A percentile compares a stretch with the other conserved stretches of the same genome.
Conservation (phyloP, 805 yeast species). For the Candida ponderosae region DNA sequence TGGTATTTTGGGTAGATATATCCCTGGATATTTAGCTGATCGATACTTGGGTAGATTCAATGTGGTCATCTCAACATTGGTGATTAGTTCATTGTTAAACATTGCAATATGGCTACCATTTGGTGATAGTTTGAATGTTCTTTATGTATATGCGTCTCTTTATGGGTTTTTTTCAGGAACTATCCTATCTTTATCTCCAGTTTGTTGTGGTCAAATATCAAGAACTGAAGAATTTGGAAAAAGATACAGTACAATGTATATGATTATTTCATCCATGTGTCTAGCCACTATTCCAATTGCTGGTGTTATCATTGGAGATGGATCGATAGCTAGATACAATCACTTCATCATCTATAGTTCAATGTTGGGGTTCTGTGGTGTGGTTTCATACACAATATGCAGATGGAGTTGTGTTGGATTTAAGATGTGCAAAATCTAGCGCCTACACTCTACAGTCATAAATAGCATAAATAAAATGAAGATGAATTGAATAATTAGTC, state of each 20-base stretch:
- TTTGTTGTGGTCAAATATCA: constrained; percentile 51
- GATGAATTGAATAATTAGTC: too few species aligned
- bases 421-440: constrained; percentile 23
- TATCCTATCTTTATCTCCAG: constrained; percentile 46
- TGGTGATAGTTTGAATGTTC: constrained; percentile 25
- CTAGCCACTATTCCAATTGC: constrained; percentile 42
- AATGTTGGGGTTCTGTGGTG: constrained; percentile 28
- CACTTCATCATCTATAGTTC: constrained; percentile 29
- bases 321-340: constrained; percentile 24
- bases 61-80: constrained; percentile 32
- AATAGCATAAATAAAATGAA: too few species aligned
- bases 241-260: constrained; percentile 50
- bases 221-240: constrained; percentile 45
- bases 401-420: constrained; percentile 39
- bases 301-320: constrained; percentile 38
- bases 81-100: constrained; percentile 21
- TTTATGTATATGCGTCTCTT: constrained; percentile 35
- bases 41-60: constrained; percentile 42
- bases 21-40: constrained; percentile 37
- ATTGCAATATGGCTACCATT: constrained; percentile 31
- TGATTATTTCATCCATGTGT: constrained; percentile 48
- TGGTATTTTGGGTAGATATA: constrained; percentile 36
- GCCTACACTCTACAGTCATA: not conserved
- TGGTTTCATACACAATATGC: constrained; percentile 33
- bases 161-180: constrained; percentile 52